Percentiles rank a stretch among this genome's conserved stretches.
Conservation (phyloP, 1,284 basidiomycete genomes). For the Microbotryum violaceum region DNA sequence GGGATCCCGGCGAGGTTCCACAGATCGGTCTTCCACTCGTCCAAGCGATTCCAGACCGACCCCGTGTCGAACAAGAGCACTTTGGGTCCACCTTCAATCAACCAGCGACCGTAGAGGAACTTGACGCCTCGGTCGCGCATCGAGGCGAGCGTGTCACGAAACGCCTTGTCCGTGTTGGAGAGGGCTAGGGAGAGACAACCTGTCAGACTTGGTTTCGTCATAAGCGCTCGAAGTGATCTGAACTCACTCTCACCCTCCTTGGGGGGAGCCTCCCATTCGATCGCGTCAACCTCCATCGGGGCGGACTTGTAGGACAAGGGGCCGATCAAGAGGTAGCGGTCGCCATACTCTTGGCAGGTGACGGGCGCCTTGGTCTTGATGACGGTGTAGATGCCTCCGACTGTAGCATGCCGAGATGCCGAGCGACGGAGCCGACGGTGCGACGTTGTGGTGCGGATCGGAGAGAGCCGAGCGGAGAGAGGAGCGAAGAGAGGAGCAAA, state of each 20-base stretch:
- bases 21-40: constrained; percentile 97
- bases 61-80: constrained; percentile 95
- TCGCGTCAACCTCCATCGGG: constrained; percentile 93
- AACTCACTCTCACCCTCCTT: constrained; percentile 11
- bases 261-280: constrained; percentile 56
- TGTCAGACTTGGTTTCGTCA: neutral
- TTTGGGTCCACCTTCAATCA: constrained; percentile 89
- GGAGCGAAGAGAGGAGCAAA: neutral
- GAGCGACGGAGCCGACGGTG: neutral
- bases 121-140: constrained; percentile 89
- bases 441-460: no score
- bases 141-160: constrained; percentile 60
- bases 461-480: no score
- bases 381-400: constrained; percentile 98
- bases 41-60: constrained; percentile 73
- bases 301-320: constrained; percentile 94
- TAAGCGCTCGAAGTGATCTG: neutral
- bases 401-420: constrained; percentile 39
- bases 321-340: constrained; percentile 83
- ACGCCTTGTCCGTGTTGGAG: constrained; percentile 45
- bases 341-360: constrained; percentile 75
- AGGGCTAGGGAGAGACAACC: neutral
- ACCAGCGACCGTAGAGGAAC: constrained; percentile 90
- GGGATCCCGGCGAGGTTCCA: constrained; percentile 98
- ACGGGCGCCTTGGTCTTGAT: constrained; percentile 99